These are phyloP conservation scores for Pseudogymnoascus sp. DNA, from an alignment of 2,329 filamentous ascomycete species.

Conservation along the genomic window DNA sequence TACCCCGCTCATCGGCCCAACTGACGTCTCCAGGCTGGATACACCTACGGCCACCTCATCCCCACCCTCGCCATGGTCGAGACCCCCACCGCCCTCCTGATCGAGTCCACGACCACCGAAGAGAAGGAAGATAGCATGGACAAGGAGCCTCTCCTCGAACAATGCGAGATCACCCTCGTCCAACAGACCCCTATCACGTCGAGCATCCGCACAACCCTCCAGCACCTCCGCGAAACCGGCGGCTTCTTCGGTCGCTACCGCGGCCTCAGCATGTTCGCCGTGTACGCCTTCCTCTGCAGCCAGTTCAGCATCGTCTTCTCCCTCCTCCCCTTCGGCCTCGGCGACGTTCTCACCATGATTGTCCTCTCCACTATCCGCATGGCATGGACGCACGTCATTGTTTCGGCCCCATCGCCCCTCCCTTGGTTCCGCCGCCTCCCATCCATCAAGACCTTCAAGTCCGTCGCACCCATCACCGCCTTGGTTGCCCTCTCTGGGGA, in stretches of 20 bases:
- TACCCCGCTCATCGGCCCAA: neutral
- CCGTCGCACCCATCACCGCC: slow-evolving; percentile 61
- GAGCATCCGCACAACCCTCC: slow-evolving; percentile 49
- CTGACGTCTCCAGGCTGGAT: slow-evolving; percentile 36
- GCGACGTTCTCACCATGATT: slow-evolving; percentile 51
- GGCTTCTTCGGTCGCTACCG: slow-evolving; percentile 64
- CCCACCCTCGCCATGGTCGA: slow-evolving; percentile 59
- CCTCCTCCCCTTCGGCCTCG: slow-evolving; percentile 36
- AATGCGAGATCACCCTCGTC: slow-evolving; percentile 38
- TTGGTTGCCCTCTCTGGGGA: slow-evolving; percentile 54
- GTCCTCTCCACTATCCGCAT: slow-evolving; percentile 62
- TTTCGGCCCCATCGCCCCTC: slow-evolving; percentile 59
- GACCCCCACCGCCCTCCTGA: slow-evolving; percentile 44
- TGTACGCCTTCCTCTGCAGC: slow-evolving; percentile 38
- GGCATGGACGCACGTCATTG: slow-evolving; percentile 80
- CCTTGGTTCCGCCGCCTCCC: slow-evolving; percentile 65
- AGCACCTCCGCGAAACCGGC: slow-evolving; percentile 54
- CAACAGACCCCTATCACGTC: slow-evolving; percentile 53
- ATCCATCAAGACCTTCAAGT: slow-evolving; percentile 55
- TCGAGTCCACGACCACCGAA: slow-evolving; percentile 34
- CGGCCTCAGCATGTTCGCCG: slow-evolving; percentile 49
- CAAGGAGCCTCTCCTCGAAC: slow-evolving; percentile 35
- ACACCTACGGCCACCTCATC: slow-evolving; percentile 54
- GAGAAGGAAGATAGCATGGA: slow-evolving; percentile 27
- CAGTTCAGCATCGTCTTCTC: slow-evolving; percentile 33